A percentile compares a stretch with the other conserved stretches of the same genome.
These are phyloP conservation scores for Pachysolen tannophilus DNA, from an alignment of 805 yeast species.

Conservation along the genomic window DNA sequence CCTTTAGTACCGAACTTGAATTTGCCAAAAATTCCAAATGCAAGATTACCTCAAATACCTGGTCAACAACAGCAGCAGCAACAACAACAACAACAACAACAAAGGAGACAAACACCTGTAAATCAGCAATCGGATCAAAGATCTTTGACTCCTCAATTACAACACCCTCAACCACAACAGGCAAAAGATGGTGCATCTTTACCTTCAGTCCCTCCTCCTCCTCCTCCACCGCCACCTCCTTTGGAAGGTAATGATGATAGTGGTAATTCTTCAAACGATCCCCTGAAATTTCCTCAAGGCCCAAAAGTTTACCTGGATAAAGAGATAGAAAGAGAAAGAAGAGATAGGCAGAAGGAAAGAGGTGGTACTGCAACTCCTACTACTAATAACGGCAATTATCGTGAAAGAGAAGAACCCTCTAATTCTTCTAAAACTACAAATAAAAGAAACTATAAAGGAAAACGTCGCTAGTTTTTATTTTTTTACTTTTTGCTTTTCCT, in stretches of 20 bases:
- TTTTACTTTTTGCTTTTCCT: no score
- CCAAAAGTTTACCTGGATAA: no score
- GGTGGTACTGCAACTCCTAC: background rate
- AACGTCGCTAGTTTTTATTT: no score
- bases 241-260: no score
- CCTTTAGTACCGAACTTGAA: constrained; percentile 15
- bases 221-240: constrained; percentile 7
- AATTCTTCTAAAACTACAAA: background rate
- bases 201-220: constrained; percentile 3
- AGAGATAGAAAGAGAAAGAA: background rate
- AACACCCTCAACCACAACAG: constrained; percentile 1
- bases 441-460: constrained; percentile 3
- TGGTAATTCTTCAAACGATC: no score
- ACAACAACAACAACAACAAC: constrained; percentile 3
- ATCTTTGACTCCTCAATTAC: constrained; percentile 4
- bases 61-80: constrained; percentile 10
- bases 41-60: constrained; percentile 15
- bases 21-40: constrained; percentile 19
- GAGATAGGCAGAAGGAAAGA: background rate
- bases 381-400: background rate
- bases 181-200: constrained; percentile 1
- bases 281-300: no score
- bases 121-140: background rate
- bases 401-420: no score
- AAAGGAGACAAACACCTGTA: background rate